phyloP scores from a whole-genome alignment of 163 green algal species.

The Volvox carteri region DNA sequence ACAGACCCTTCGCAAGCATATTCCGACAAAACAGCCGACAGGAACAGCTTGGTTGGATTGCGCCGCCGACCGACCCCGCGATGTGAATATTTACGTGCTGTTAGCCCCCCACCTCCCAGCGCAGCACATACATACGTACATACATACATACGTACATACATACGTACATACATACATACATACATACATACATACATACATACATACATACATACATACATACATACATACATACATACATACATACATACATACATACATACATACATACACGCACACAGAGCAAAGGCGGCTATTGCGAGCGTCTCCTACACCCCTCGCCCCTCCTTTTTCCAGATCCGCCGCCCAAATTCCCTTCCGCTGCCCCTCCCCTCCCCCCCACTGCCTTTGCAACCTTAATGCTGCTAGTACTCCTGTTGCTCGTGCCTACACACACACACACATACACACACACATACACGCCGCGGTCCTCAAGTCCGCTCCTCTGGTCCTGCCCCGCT shows the following conservation, averaged over 20 bases:
- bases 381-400: not conserved
- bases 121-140: not conserved
- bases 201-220: not conserved
- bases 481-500: too few species aligned
- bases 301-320: not conserved
- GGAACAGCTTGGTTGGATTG: too few species aligned
- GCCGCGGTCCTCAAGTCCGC: too few species aligned
- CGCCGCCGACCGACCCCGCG: conserved; percentile 24
- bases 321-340: too few species aligned
- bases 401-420: not conserved
- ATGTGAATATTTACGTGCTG: not conserved
- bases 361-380: too few species aligned
- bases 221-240: not conserved
- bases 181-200: not conserved
- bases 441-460: not conserved
- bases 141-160: not conserved
- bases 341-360: too few species aligned
- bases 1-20: not conserved
- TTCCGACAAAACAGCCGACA: not conserved
- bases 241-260: not conserved
- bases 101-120: not conserved
- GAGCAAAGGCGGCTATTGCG: not conserved
- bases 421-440: not conserved
- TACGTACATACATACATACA: not conserved
- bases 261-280: not conserved